Evolutionary conservation across 2,329 filamentous ascomycete species (phyloP).

Genomic region (Rosellinia necatrix): DNA sequence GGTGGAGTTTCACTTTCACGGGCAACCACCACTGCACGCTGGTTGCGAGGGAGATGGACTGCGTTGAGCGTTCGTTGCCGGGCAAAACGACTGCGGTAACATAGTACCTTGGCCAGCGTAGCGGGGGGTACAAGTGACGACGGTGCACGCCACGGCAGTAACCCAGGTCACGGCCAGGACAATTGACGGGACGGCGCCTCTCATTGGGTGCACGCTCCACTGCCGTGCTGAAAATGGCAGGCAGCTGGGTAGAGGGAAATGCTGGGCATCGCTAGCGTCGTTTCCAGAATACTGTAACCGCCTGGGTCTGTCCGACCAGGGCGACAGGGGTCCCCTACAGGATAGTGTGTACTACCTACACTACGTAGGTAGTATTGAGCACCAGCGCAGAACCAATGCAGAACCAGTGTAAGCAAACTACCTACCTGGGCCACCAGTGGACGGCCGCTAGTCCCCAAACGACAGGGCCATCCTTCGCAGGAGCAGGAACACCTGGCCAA

Average conservation of each 20-base stretch:
- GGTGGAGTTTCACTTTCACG: constrained; percentile 35
- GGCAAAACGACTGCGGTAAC: constrained; percentile 28
- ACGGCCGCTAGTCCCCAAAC: constrained; percentile 22
- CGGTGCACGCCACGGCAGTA: background rate
- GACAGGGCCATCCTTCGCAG: constrained; percentile 18
- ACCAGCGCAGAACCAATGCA: too few relatives aligned
- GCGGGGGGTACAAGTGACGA: background rate
- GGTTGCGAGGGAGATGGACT: constrained; percentile 39
- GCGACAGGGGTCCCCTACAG: background rate
- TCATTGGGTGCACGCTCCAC: constrained; percentile 17
- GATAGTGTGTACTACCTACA: too few relatives aligned
- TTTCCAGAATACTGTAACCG: constrained; percentile 23
- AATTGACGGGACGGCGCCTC: constrained; percentile 9
- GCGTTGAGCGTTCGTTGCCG: constrained; percentile 34
- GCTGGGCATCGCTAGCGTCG: constrained; percentile 20
- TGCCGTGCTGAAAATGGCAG: constrained; percentile 26
- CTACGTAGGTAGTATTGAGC: too few relatives aligned
- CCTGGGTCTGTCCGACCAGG: constrained; percentile 5
- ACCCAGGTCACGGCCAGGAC: constrained; percentile 10
- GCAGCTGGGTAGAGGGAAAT: constrained; percentile 17
- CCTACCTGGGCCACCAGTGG: background rate
- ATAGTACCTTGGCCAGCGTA: background rate
- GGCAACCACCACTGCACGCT: constrained; percentile 19
- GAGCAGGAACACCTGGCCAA: background rate
- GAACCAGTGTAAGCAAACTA: too few relatives aligned